Percentiles rank a stretch among this genome's conserved stretches.
phyloP scores from a whole-genome alignment of 2,329 filamentous ascomycete species.

The Verticillium nubilum region DNA sequence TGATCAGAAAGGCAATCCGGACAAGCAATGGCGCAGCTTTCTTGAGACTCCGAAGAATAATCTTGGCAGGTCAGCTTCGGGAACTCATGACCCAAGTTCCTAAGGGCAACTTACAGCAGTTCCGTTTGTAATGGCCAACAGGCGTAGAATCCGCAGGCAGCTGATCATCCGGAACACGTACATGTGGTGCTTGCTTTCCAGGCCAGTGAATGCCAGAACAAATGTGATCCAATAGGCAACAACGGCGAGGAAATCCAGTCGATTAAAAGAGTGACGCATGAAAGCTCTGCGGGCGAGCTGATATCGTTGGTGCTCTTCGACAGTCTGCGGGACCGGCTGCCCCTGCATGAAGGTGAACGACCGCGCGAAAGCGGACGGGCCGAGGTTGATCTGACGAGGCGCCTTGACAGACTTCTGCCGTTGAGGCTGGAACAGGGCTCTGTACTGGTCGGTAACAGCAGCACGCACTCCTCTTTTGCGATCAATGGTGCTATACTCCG shows the following conservation, averaged over 20 bases:
- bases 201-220: slow-evolving; percentile 59
- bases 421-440: slow-evolving; percentile 75
- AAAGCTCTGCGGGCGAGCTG: slow-evolving; percentile 89
- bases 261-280: slow-evolving; percentile 90
- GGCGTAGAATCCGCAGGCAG: slow-evolving; percentile 83
- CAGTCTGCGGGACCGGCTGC: slow-evolving; percentile 53
- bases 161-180: slow-evolving; percentile 96
- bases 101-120: slow-evolving; percentile 66
- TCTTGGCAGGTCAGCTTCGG: slow-evolving; percentile 37
- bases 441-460: slow-evolving; percentile 70
- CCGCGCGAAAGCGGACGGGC: slow-evolving; percentile 63
- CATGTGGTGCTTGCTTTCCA: slow-evolving; percentile 66
- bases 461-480: slow-evolving; percentile 68
- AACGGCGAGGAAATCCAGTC: slow-evolving; percentile 90
- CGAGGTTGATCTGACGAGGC: slow-evolving; percentile 37
- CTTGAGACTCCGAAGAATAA: slow-evolving; percentile 91
- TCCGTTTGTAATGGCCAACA: slow-evolving; percentile 88
- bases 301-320: slow-evolving; percentile 73
- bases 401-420: slow-evolving; percentile 62
- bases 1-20: slow-evolving; percentile 88
- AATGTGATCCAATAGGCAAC: slow-evolving; percentile 95
- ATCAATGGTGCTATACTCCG: slow-evolving; percentile 88
- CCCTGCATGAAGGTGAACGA: slow-evolving; percentile 73
- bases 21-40: slow-evolving; percentile 88
- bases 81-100: no score